Evolutionary conservation across 2,329 filamentous ascomycete genomes (phyloP).

Genomic region (Scedosporium boydii): DNA sequence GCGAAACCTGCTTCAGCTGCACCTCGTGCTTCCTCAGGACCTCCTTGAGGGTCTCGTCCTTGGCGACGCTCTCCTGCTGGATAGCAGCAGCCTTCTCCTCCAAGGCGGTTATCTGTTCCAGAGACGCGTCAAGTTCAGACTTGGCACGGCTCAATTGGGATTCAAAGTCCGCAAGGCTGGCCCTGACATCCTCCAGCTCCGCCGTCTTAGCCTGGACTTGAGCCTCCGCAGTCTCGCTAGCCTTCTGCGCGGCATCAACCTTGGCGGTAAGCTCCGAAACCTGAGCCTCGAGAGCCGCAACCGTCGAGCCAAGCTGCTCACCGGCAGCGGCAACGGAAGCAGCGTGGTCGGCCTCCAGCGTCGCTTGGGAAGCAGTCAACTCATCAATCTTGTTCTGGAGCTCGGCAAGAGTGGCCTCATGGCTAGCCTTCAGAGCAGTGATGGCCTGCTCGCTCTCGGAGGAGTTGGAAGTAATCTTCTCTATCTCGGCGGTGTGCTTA

Average conservation of each 20-base stretch:
- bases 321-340: constrained; percentile 36
- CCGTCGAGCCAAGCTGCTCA: constrained; percentile 32
- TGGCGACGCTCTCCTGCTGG: constrained; percentile 33
- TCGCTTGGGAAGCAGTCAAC: constrained; percentile 35
- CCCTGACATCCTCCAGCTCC: constrained; percentile 28
- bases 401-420: constrained; percentile 36
- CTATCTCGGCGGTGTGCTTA: constrained; percentile 42
- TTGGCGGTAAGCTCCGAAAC: constrained; percentile 40
- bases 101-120: constrained; percentile 36
- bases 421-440: constrained; percentile 37
- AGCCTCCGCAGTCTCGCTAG: constrained; percentile 29
- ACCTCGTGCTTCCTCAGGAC: constrained; percentile 47
- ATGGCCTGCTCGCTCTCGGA: constrained; percentile 39
- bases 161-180: constrained; percentile 32
- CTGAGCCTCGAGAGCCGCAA: constrained; percentile 42
- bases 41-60: constrained; percentile 39
- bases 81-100: constrained; percentile 39
- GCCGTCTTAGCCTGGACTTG: constrained; percentile 33
- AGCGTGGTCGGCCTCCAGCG: constrained; percentile 33
- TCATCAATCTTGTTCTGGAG: constrained; percentile 48
- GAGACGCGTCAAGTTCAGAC: constrained; percentile 26
- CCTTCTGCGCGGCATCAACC: constrained; percentile 36
- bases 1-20: constrained; percentile 47
- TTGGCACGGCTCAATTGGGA: constrained; percentile 35
- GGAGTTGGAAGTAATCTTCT: constrained; percentile 32